A percentile compares a stretch with the other conserved stretches of the same genome.
Conservation (phyloP, 1,284 basidiomycete genomes). For the Trichosporon sp. region DNA sequence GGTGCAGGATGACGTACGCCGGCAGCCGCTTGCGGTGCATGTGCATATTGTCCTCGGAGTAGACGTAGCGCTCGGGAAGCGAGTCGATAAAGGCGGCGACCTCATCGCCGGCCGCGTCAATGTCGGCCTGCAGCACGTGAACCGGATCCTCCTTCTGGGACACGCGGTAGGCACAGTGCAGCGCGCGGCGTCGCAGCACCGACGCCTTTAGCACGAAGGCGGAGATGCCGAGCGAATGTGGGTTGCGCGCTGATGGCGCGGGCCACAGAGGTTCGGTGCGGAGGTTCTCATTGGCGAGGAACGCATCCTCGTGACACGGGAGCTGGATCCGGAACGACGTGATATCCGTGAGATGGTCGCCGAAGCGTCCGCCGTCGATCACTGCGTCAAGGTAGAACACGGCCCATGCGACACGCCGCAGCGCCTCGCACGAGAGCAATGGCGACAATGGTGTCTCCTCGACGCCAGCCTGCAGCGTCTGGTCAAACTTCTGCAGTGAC, state of each 20-base stretch:
- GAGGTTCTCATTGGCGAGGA: slow-evolving; percentile 24
- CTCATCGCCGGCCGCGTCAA: slow-evolving; percentile 8
- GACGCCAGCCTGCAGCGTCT: slow-evolving; percentile 20
- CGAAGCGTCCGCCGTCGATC: slow-evolving; percentile 34
- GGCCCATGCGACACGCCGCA: slow-evolving; percentile 36
- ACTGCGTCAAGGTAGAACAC: slow-evolving; percentile 36
- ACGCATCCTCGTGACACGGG: slow-evolving; percentile 28
- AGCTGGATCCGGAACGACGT: slow-evolving; percentile 30
- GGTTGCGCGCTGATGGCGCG: slow-evolving; percentile 10
- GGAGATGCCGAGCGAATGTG: slow-evolving; percentile 19
- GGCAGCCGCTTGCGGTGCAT: slow-evolving; percentile 21
- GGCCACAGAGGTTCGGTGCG: slow-evolving; percentile 26
- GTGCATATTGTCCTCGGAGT: slow-evolving; percentile 22
- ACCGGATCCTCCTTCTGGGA: slow-evolving; percentile 19
- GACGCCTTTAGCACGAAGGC: slow-evolving; percentile 20
- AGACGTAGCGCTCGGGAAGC: slow-evolving; percentile 20
- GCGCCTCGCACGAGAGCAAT: slow-evolving; percentile 29
- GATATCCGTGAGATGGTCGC: slow-evolving; percentile 27
- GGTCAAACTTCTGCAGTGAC: slow-evolving; percentile 33
- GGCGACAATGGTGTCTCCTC: slow-evolving; percentile 23
- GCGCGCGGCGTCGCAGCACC: slow-evolving; percentile 15
- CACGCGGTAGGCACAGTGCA: slow-evolving; percentile 17
- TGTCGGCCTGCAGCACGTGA: slow-evolving; percentile 17
- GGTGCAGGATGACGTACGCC: slow-evolving; percentile 20
- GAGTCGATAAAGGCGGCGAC: slow-evolving; percentile 15